Base-by-base conservation (phyloP, 352 stramenopile species). In the Globisporangium nunn region DNA sequence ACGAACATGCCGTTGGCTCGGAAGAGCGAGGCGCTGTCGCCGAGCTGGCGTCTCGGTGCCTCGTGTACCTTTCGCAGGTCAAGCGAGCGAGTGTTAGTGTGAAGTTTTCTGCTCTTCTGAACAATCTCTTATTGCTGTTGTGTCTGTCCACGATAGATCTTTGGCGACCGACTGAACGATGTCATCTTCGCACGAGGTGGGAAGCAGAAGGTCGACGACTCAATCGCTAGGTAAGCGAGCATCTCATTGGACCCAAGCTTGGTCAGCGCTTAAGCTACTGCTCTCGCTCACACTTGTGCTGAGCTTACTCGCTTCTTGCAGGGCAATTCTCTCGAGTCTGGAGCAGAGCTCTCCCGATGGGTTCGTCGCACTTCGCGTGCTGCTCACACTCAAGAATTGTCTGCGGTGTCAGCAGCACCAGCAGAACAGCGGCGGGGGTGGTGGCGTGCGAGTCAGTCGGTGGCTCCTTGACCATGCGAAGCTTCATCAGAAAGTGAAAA, bases 51-150 rank as follows among this genome's bases (percentile, higher is more conserved):
- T 89, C 79, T 17, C 64, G 76, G 2, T 86, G 76, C 56, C 61
- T 89, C 41, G 61, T 87, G 8, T 79, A 75, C 18, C 57, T 85
- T 18, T 87, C 79, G 5, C 79, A 87, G 76, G 79, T 87, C 67
- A 41, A 14, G 5, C 10, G n/a, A 31, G 18, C 31, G 44, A 31
- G 44, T 29, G 43, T 48, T 23, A 23, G 5, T 15, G 33, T 54
- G 35, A 4, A 4, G 3, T 43, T 3, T 23, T 35, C 4, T 18
- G 46, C n/a, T 31, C 11, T 12, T 43, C 37, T 43, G 37, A 43
- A 23, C 23, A 23, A 23, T 12, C 11, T 40, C 35, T 14, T 40
- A 0, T 30, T 37, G 46, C 28, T 51, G n/a, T 51, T 11, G 46
- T 41, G 30, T 44, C 15, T 28, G 29, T 23, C 23, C 23, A 23